Base-by-base conservation (phyloP, 2,329 filamentous ascomycete genomes). In the Furcasterigmium sp. region DNA sequence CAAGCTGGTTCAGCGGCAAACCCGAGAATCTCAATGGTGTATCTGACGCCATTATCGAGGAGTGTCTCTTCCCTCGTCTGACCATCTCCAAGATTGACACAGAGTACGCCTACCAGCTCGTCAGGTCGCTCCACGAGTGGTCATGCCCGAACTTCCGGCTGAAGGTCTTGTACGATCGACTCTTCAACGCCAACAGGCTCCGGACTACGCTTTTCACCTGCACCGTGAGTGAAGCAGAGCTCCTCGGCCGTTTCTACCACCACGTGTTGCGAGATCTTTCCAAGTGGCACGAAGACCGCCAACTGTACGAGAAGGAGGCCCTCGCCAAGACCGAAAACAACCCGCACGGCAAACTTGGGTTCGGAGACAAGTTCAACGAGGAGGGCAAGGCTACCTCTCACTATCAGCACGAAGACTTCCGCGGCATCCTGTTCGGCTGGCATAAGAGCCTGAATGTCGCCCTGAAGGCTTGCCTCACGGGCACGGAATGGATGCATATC, bases 401-500 rank as follows among this genome's bases (percentile, higher is more conserved):
- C 53, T 70, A 96, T 46, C 85, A 90, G 44, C 93, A 89, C 60
- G 87, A 91, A 51, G 82, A 89, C 43, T 98, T 94, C 69, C 84
- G 89, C 39, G 84, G 87, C 53, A 69, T 94, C 41, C 72, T 96
- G 25, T 93, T 86, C 70, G 86, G 87, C 53, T 97, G 91, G 90
- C 94, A 98, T 63, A 82, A 85, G 54, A 82, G 86, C 50, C 69
- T 98, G 35, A 86, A 85, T 54, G 78, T 72, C 39, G 88, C 91
- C 3, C 70, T 98, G 43, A 91, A 90, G 59, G 77, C 78, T 29
- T 96, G 91, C 59, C 74, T 98, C 37, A 80, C 81, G 15, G 84
- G 85, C 21, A 82, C 80, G 25, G 91, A 97, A 64, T 98, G 93
- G 78, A 96, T 96, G 85, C 91, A 96, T 62, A 95, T 97, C 59